Percentiles rank a stretch among this genome's conserved stretches.
Conservation (phyloP, 2,329 filamentous ascomycete genomes). For the Neocucurbitaria cava region DNA sequence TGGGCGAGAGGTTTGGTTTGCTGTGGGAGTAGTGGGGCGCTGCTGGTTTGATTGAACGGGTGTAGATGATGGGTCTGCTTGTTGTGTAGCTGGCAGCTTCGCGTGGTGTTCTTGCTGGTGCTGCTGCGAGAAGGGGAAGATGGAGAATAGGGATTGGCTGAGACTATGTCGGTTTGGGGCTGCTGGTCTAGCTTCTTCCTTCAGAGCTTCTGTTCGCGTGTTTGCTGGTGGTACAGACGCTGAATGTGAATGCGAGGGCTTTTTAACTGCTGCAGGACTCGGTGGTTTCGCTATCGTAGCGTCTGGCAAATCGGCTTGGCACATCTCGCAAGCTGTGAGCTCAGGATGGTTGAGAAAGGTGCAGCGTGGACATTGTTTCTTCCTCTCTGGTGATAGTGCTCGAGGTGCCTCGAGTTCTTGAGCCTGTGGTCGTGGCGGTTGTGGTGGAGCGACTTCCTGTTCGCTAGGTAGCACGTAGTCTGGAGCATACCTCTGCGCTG, state of each 20-base stretch:
- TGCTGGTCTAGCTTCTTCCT: slow-evolving; percentile 21
- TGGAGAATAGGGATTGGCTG: slow-evolving; percentile 43
- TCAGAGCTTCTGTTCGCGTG: slow-evolving; percentile 7
- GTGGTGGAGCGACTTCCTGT: slow-evolving; percentile 22
- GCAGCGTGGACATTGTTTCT: slow-evolving; percentile 45
- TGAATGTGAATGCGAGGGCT: slow-evolving; percentile 37
- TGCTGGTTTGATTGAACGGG: slow-evolving; percentile 1
- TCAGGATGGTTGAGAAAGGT: slow-evolving; percentile 45
- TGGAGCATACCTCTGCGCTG: slow-evolving; percentile 33
- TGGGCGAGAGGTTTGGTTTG: neutral
- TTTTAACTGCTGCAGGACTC: slow-evolving; percentile 23
- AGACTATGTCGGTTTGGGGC: slow-evolving; percentile 41
- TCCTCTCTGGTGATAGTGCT: slow-evolving; percentile 34
- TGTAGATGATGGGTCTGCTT: slow-evolving; percentile 5
- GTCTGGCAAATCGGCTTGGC: slow-evolving; percentile 36
- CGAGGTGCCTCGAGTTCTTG: slow-evolving; percentile 11
- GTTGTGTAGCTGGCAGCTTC: slow-evolving; percentile 35
- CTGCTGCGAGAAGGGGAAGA: slow-evolving; percentile 45
- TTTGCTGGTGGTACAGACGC: slow-evolving; percentile 32
- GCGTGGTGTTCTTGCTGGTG: slow-evolving; percentile 41
- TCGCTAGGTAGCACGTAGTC: slow-evolving; percentile 35
- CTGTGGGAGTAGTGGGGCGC: neutral
- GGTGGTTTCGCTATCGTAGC: slow-evolving; percentile 29
- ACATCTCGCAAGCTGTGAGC: slow-evolving; percentile 43
- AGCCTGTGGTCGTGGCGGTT: slow-evolving; percentile 21